A percentile compares a stretch with the other conserved stretches of the same genome.
Evolutionary conservation across 2,329 filamentous ascomycete species (phyloP).

Genomic region (Leptographium procerum): DNA sequence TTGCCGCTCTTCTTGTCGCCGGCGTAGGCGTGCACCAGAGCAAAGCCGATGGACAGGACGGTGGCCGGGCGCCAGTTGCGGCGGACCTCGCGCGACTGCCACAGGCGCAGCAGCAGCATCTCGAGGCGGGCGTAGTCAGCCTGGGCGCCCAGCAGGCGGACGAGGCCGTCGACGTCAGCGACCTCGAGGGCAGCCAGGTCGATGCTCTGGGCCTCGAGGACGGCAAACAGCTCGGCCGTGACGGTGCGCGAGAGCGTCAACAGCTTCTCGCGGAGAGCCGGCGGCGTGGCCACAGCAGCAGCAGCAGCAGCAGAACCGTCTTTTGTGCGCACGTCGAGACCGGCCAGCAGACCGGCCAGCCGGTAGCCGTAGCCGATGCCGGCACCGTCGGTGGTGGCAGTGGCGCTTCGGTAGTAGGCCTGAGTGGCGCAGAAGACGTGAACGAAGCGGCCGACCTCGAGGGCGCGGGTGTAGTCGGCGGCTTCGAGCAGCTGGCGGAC

Average conservation of each 20-base stretch:
- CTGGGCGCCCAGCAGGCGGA: slow-evolving; percentile 35
- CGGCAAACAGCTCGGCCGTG: slow-evolving; percentile 28
- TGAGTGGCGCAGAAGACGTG: slow-evolving; percentile 30
- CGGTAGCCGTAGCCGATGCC: slow-evolving; percentile 32
- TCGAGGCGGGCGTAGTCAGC: slow-evolving; percentile 34
- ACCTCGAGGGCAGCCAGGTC: slow-evolving; percentile 31
- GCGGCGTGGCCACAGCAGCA: slow-evolving; percentile 25
- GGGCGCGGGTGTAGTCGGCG: slow-evolving; percentile 26
- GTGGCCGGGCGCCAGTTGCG: slow-evolving; percentile 19
- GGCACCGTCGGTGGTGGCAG: slow-evolving; percentile 21
- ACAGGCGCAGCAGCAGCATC: slow-evolving; percentile 20
- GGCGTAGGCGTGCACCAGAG: slow-evolving; percentile 22
- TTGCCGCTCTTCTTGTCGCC: too few relatives aligned
- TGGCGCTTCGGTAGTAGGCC: too few relatives aligned
- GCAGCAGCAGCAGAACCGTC: too few relatives aligned
- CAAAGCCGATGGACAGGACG: slow-evolving; percentile 19
- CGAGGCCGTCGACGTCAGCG: slow-evolving; percentile 31
- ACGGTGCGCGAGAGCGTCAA: slow-evolving; percentile 26
- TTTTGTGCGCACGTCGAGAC: slow-evolving; percentile 26
- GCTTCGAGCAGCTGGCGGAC: slow-evolving; percentile 23
- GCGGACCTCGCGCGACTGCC: slow-evolving; percentile 23
- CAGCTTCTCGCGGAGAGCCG: slow-evolving; percentile 20
- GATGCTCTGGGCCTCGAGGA: slow-evolving; percentile 29
- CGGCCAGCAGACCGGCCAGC: slow-evolving; percentile 31
- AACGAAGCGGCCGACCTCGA: slow-evolving; percentile 29